Conservation (phyloP, 805 yeast genomes). For the Starmerella geochares region DNA sequence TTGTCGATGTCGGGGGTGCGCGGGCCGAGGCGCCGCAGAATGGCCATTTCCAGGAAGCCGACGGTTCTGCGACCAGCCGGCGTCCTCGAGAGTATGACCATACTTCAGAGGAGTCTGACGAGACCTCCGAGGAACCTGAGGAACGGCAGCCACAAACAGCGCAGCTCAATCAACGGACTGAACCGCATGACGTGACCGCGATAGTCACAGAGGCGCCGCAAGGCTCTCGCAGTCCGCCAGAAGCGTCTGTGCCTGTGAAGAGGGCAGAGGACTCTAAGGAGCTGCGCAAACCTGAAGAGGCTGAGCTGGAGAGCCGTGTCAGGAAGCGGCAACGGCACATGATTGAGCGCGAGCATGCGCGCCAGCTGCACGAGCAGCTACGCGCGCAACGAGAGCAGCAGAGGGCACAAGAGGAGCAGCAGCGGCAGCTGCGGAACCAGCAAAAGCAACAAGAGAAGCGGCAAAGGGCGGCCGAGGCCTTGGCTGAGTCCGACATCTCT, state of each 20-base stretch:
- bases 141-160: not conserved
- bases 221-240: too few relatives aligned
- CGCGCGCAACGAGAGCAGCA: not conserved
- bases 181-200: too few relatives aligned
- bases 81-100: not conserved
- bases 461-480: not conserved
- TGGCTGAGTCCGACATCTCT: not conserved
- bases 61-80: too few relatives aligned
- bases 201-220: not conserved
- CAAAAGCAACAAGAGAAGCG: not conserved
- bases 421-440: not conserved
- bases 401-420: not conserved
- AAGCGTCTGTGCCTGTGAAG: too few relatives aligned
- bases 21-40: not conserved
- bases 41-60: too few relatives aligned
- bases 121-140: not conserved
- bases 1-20: too few relatives aligned
- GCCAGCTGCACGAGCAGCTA: not conserved
- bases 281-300: too few relatives aligned
- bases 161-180: too few relatives aligned
- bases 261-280: too few relatives aligned
- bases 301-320: not conserved
- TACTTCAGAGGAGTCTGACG: slow-evolving; percentile 4
- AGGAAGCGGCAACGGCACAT: not conserved
- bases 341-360: slow-evolving; percentile 1